Conservation (phyloP, 2,329 filamentous ascomycete species). For the Microsporum canis region DNA sequence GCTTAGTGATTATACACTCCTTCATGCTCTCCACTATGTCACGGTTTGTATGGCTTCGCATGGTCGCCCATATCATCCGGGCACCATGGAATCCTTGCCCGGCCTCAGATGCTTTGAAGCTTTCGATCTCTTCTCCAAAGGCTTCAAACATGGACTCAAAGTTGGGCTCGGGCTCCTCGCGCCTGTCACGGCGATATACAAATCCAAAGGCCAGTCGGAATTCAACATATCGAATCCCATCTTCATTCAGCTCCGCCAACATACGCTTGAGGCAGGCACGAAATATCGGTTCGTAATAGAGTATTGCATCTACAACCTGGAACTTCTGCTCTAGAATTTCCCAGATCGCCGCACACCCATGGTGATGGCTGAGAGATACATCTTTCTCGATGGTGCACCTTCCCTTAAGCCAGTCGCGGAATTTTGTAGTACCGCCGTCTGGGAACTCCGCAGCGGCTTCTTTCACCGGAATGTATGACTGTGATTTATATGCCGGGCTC, state of each 20-base stretch:
- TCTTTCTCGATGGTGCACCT: conserved; percentile 59
- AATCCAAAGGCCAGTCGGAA: conserved; percentile 64
- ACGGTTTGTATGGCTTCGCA: conserved; percentile 54
- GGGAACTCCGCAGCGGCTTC: conserved; percentile 63
- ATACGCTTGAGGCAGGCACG: conserved; percentile 63
- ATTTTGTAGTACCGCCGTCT: conserved; percentile 56
- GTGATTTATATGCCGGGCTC: conserved; percentile 47
- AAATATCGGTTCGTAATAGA: conserved; percentile 86
- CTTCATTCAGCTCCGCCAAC: conserved; percentile 57
- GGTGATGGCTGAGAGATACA: conserved; percentile 70
- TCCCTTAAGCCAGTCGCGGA: conserved; percentile 63
- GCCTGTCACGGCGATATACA: conserved; percentile 51
- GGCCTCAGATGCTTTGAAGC: conserved; percentile 59
- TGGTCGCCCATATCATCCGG: conserved; percentile 70
- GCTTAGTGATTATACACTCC: conserved; percentile 70
- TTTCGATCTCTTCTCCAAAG: conserved; percentile 66
- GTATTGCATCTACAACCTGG: conserved; percentile 58
- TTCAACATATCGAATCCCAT: conserved; percentile 78
- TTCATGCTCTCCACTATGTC: conserved; percentile 72
- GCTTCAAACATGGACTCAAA: conserved; percentile 60
- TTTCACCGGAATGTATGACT: conserved; percentile 47
- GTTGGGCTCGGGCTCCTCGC: conserved; percentile 55
- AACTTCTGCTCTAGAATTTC: conserved; percentile 68
- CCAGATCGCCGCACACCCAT: conserved; percentile 77
- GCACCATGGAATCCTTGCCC: conserved; percentile 73